These are phyloP conservation scores for Plasmodium vivax DNA, from an alignment of 169 alveolate genomes.

Conservation along the genomic window DNA sequence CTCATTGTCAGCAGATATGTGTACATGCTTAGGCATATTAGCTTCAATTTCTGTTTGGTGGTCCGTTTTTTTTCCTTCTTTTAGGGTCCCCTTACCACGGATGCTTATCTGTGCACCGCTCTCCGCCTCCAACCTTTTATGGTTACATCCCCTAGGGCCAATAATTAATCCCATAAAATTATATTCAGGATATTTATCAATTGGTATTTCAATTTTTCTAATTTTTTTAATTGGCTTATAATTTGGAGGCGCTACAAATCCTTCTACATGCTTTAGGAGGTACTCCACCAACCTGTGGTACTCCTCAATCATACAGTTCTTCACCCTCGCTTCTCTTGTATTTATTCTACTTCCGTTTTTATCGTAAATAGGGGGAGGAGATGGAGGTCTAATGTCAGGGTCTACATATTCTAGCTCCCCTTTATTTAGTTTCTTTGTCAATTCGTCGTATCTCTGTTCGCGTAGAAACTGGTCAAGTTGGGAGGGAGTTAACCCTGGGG, in stretches of 20 bases:
- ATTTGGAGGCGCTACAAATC: conserved; percentile 91
- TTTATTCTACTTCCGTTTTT: conserved; percentile 90
- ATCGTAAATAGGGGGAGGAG: conserved; percentile 94
- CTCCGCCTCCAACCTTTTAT: conserved; percentile 92
- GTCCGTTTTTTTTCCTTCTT: conserved; percentile 92
- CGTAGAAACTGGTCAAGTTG: conserved; percentile 91
- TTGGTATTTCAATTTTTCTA: conserved; percentile 89
- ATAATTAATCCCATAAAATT: conserved; percentile 95
- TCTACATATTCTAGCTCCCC: conserved; percentile 91
- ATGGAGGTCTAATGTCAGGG: conserved; percentile 93
- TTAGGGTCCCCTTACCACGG: conserved; percentile 91
- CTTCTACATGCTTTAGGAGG: conserved; percentile 88
- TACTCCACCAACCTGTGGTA: conserved; percentile 89
- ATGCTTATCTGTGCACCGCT: conserved; percentile 92
- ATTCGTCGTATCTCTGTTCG: conserved; percentile 93
- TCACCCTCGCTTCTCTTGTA: conserved; percentile 91
- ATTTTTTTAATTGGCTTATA: conserved; percentile 90
- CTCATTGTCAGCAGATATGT: conserved; percentile 87
- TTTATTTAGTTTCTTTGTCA: conserved; percentile 85
- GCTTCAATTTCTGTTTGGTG: conserved; percentile 92
- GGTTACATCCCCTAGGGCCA: conserved; percentile 96
- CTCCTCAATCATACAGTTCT: conserved; percentile 90
- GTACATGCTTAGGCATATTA: conserved; percentile 91
- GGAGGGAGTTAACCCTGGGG: conserved; percentile 90
- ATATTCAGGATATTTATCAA: conserved; percentile 92